Evolutionary conservation across 1,139 yeast species (phyloP).

Genomic region (Saccharomyces hybrid): DNA sequence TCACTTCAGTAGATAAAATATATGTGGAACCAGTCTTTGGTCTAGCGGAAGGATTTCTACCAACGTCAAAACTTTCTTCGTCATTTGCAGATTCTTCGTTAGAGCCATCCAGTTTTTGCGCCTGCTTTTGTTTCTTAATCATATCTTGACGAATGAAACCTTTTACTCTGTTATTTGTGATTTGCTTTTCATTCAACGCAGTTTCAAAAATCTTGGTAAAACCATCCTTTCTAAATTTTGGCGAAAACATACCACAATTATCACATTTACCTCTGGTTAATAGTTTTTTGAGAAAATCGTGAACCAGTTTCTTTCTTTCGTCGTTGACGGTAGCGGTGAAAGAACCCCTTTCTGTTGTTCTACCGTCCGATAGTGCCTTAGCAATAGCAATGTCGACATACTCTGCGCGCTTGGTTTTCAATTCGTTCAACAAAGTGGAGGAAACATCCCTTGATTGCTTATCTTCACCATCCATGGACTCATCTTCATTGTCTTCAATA

Average conservation of each 20-base stretch:
- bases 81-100: conserved; percentile 25
- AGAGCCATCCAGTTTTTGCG: conserved; percentile 20
- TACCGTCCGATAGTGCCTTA: conserved; percentile 71
- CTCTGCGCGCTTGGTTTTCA: conserved; percentile 53
- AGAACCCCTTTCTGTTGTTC: conserved; percentile 58
- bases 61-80: conserved; percentile 29
- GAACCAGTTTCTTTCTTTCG: conserved; percentile 72
- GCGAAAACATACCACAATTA: conserved; percentile 92
- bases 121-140: conserved; percentile 39
- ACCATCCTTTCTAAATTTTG: conserved; percentile 91
- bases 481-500: conserved; percentile 25
- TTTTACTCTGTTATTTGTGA: conserved; percentile 71
- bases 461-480: conserved; percentile 25
- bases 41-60: conserved; percentile 38
- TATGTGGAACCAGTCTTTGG: conserved; percentile 73
- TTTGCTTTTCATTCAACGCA: conserved; percentile 72
- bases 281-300: conserved; percentile 66
- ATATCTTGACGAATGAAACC: conserved; percentile 70
- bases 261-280: conserved; percentile 81
- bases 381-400: conserved; percentile 67
- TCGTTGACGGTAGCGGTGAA: conserved; percentile 79
- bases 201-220: conserved; percentile 86
- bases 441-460: conserved; percentile 35
- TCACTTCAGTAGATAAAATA: conserved; percentile 77
- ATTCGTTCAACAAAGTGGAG: conserved; percentile 34